Evolutionary conservation across 164 flowering plant genomes (phyloP).

Genomic region (Cinnamomum micranthum): DNA sequence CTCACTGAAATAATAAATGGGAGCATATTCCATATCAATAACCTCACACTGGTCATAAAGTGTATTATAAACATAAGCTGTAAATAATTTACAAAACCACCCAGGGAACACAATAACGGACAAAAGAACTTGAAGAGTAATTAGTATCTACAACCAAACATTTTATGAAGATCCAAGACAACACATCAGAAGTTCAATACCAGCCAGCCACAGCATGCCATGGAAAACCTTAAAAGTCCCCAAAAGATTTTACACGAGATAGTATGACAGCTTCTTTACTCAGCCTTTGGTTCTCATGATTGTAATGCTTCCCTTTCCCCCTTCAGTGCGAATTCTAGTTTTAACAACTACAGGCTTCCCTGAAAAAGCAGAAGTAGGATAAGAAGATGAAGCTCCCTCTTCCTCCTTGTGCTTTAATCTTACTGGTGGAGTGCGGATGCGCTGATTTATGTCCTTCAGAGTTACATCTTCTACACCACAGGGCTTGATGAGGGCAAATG

Average conservation of each 20-base stretch:
- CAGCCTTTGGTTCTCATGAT: conserved; percentile 91
- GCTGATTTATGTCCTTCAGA: conserved; percentile 82
- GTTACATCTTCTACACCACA: conserved; percentile 80
- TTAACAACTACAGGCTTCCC: conserved; percentile 94
- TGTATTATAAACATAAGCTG: background rate
- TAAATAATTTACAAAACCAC: background rate
- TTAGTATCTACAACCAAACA: background rate
- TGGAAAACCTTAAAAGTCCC: background rate
- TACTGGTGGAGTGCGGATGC: conserved; percentile 68
- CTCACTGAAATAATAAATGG: background rate
- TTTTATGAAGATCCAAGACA: background rate
- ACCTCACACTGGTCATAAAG: too few relatives aligned
- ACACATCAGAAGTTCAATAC: background rate
- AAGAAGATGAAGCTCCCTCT: conserved; percentile 34
- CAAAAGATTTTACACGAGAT: background rate
- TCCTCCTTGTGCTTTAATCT: conserved; percentile 30
- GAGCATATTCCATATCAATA: background rate
- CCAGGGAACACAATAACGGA: background rate
- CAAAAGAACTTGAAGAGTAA: background rate
- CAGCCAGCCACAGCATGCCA: background rate
- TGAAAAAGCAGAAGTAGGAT: conserved; percentile 84
- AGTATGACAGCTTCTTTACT: conserved; percentile 6
- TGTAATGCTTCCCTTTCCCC: conserved; percentile 95
- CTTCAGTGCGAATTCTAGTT: conserved; percentile 87
- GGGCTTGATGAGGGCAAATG: conserved; percentile 88